These are phyloP conservation scores for Ophiostoma ips DNA, from an alignment of 2,329 filamentous ascomycete species.

Conservation along the genomic window DNA sequence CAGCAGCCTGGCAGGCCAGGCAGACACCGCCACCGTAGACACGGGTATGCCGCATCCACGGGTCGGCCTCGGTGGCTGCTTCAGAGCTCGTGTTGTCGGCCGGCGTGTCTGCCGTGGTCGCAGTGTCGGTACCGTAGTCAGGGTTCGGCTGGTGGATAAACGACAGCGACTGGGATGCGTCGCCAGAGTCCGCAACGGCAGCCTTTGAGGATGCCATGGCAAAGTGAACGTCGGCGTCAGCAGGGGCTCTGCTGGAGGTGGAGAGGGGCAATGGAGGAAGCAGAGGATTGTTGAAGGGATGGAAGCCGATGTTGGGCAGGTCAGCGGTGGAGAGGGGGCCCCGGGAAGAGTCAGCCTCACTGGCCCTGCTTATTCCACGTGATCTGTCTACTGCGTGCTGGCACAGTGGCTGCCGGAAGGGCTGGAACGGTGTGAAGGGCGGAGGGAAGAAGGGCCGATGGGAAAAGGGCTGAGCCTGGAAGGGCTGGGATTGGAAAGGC, in stretches of 20 bases:
- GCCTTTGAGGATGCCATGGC: background rate
- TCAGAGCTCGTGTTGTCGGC: background rate
- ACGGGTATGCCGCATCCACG: constrained; percentile 44
- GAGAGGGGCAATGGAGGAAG: constrained; percentile 4
- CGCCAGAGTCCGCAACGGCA: background rate
- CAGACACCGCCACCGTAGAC: constrained; percentile 46
- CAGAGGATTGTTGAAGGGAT: background rate
- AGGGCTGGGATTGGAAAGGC: background rate
- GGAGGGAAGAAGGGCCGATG: background rate
- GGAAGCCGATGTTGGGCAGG: background rate
- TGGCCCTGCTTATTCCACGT: constrained; percentile 1
- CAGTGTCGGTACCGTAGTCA: constrained; percentile 22
- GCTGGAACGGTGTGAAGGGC: background rate
- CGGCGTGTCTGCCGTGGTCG: background rate
- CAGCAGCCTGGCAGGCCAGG: constrained; percentile 38
- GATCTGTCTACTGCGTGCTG: background rate
- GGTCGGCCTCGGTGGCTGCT: constrained; percentile 21
- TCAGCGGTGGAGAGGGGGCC: background rate
- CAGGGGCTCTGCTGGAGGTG: background rate
- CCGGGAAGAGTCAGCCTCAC: background rate
- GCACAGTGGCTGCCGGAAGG: no score
- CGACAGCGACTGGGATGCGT: constrained; percentile 10
- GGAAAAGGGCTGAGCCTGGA: background rate
- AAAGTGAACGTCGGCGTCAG: background rate
- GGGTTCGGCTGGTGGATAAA: constrained; percentile 37